phyloP scores from a whole-genome alignment of 352 stramenopile genomes.

The Phytophthora megakarya region DNA sequence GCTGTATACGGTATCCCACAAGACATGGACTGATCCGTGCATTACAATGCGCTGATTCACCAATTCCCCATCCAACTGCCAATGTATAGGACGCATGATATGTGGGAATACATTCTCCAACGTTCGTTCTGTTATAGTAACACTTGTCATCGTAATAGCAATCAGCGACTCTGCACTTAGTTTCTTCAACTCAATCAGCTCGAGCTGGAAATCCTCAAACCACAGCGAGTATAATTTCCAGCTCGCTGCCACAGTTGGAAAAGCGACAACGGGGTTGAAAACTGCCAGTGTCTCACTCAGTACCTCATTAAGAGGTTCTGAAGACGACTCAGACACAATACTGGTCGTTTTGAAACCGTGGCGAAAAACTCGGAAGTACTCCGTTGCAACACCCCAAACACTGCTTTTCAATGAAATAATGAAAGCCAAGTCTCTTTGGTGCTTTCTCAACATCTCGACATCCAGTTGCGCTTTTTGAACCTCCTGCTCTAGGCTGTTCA shows the following conservation, averaged over 20 bases:
- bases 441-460: not conserved
- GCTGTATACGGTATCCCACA: slow-evolving; percentile 1
- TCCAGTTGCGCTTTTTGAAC: not conserved
- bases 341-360: not conserved
- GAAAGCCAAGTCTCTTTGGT: too few species aligned
- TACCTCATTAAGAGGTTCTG: too few species aligned
- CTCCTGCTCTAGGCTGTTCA: not conserved
- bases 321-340: not conserved
- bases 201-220: slow-evolving; percentile 12
- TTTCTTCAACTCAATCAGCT: slow-evolving; percentile 10
- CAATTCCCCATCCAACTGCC: too few species aligned
- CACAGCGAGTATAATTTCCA: slow-evolving; percentile 18
- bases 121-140: slow-evolving; percentile 15
- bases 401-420: too few species aligned
- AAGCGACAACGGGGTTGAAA: too few species aligned
- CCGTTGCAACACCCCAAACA: not conserved
- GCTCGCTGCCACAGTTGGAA: too few species aligned
- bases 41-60: slow-evolving; percentile 2
- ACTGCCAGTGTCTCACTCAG: too few species aligned
- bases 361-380: slow-evolving; percentile 19
- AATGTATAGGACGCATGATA: too few species aligned
- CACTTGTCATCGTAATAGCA: not conserved
- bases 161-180: not conserved
- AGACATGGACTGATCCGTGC: not conserved
- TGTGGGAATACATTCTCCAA: slow-evolving; percentile 12